Evolutionary conservation across 768 basidiomycete genomes (phyloP).

Genomic region (Auriscalpium orientale): DNA sequence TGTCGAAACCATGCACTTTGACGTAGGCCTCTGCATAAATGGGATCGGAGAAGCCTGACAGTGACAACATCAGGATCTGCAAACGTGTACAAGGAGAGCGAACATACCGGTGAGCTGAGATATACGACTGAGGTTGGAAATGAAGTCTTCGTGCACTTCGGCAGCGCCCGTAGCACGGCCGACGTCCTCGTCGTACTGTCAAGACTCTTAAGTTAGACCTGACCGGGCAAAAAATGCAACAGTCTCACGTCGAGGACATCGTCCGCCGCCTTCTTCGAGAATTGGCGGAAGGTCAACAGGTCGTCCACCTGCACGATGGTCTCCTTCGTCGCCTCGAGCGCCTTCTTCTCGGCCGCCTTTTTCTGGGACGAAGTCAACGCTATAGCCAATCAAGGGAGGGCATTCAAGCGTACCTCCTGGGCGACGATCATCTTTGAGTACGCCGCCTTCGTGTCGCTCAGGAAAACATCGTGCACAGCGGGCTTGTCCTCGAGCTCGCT

Average conservation of each 20-base stretch:
- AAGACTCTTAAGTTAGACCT: not conserved
- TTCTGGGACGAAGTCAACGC: conserved; percentile 39
- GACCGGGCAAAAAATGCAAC: not conserved
- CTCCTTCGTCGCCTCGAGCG: conserved; percentile 61
- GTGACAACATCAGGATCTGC: not conserved
- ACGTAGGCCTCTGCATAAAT: conserved; percentile 98
- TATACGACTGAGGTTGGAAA: conserved; percentile 88
- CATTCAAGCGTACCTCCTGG: conserved; percentile 60
- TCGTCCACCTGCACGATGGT: conserved; percentile 89
- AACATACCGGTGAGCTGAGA: conserved; percentile 81
- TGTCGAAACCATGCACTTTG: conserved; percentile 97
- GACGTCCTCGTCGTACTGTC: conserved; percentile 82
- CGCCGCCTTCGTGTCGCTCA: conserved; percentile 83
- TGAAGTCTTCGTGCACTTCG: conserved; percentile 85
- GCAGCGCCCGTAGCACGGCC: conserved; percentile 80
- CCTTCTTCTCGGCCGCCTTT: conserved; percentile 87
- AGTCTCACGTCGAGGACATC: conserved; percentile 64
- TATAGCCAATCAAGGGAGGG: not conserved
- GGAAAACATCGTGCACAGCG: conserved; percentile 61
- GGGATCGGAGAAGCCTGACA: conserved; percentile 88
- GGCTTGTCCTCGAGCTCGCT: conserved; percentile 61
- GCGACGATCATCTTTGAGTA: conserved; percentile 94
- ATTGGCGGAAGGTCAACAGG: conserved; percentile 84
- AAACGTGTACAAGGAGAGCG: not conserved
- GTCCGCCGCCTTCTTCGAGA: conserved; percentile 84